Evolutionary conservation across 2,329 filamentous ascomycete genomes (phyloP).

Genomic region (Epichloe sibirici): DNA sequence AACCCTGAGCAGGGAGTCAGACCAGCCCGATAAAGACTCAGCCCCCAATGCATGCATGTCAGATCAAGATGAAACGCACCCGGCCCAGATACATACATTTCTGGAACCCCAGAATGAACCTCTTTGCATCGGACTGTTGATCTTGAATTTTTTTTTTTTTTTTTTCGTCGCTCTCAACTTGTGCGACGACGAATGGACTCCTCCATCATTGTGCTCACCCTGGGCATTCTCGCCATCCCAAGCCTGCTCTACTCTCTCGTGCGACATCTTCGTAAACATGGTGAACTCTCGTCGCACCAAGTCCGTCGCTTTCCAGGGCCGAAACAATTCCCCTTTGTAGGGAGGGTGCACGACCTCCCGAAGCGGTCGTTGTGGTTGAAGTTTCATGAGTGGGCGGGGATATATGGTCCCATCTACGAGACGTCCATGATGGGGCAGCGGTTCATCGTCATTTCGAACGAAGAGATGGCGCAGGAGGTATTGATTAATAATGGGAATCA

Average conservation of each 20-base stretch:
- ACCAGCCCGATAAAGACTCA: neutral
- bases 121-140: neutral
- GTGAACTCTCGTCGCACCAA: slow-evolving; percentile 14
- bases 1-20: neutral
- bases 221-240: slow-evolving; percentile 20
- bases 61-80: neutral
- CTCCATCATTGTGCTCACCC: neutral
- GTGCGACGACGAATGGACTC: neutral
- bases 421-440: slow-evolving; percentile 26
- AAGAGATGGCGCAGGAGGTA: slow-evolving; percentile 35
- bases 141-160: neutral
- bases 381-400: slow-evolving; percentile 35
- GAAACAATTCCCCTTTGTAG: slow-evolving; percentile 33
- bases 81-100: neutral
- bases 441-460: slow-evolving; percentile 34
- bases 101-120: too few species aligned
- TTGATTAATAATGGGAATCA: slow-evolving; percentile 37
- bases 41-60: neutral
- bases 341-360: slow-evolving; percentile 36
- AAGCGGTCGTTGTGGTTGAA: slow-evolving; percentile 36
- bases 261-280: slow-evolving; percentile 22
- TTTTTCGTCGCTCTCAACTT: neutral
- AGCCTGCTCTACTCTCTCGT: slow-evolving; percentile 29
- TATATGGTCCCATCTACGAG: slow-evolving; percentile 31
- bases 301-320: slow-evolving; percentile 29